phyloP scores from a whole-genome alignment of 2,329 filamentous ascomycete genomes.

The Pyricularia sp. region DNA sequence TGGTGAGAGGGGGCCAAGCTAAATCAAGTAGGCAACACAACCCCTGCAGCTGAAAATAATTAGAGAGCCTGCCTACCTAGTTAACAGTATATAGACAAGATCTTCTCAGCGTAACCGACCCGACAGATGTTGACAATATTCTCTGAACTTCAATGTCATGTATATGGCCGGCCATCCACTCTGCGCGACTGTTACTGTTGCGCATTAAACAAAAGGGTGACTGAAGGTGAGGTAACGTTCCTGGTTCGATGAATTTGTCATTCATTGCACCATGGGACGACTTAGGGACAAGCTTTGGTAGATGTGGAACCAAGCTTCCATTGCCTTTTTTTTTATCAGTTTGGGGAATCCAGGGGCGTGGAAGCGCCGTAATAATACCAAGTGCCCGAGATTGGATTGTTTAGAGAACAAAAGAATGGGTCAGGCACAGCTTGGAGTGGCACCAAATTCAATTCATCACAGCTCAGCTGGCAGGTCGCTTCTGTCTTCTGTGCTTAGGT shows the following conservation, averaged over 20 bases:
- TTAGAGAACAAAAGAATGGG: too few relatives aligned
- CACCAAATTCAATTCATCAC: too few relatives aligned
- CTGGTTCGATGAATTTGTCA: neutral
- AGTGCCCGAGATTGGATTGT: too few relatives aligned
- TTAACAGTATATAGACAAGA: too few relatives aligned
- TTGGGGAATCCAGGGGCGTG: neutral
- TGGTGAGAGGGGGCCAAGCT: neutral
- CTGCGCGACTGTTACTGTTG: neutral
- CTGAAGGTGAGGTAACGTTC: neutral
- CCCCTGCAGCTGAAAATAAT: too few relatives aligned
- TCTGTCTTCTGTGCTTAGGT: neutral
- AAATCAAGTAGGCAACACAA: too few relatives aligned
- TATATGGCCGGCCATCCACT: neutral
- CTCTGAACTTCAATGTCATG: neutral
- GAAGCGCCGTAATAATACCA: too few relatives aligned
- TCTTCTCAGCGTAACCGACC: too few relatives aligned
- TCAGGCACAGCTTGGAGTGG: too few relatives aligned
- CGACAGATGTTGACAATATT: too few relatives aligned
- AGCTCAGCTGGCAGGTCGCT: neutral
- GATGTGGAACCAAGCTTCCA: neutral
- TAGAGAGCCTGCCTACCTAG: too few relatives aligned
- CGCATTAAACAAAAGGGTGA: neutral
- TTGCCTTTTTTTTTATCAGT: neutral
- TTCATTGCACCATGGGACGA: too few relatives aligned
- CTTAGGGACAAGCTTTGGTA: neutral